These are phyloP conservation scores for Strobilomyces dryophilus DNA, from an alignment of 768 basidiomycete genomes.

Conservation along the genomic window DNA sequence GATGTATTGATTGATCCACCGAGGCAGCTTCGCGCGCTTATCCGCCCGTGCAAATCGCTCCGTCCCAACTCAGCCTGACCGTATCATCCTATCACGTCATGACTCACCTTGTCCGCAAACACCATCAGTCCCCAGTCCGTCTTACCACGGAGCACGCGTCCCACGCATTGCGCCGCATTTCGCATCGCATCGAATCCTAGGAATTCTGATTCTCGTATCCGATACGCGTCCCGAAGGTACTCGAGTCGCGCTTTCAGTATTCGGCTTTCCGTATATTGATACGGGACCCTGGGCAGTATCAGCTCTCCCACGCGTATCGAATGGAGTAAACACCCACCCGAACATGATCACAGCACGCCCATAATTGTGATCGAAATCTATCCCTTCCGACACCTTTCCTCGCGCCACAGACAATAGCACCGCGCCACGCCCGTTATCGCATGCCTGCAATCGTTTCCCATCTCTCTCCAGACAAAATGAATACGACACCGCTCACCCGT, in stretches of 20 bases:
- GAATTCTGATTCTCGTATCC: slow-evolving; percentile 98
- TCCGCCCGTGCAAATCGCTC: slow-evolving; percentile 94
- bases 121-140: slow-evolving; percentile 99
- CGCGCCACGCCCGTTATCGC: slow-evolving; percentile 97
- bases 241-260: slow-evolving; percentile 96
- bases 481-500: slow-evolving; percentile 49
- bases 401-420: slow-evolving; percentile 95
- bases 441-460: slow-evolving; percentile 55
- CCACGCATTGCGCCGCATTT: slow-evolving; percentile 98
- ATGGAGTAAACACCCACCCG: slow-evolving; percentile 53
- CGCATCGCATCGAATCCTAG: slow-evolving; percentile 99
- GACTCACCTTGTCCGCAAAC: slow-evolving; percentile 90
- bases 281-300: slow-evolving; percentile 63
- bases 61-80: slow-evolving; percentile 3
- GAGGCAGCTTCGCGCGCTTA: slow-evolving; percentile 91
- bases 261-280: slow-evolving; percentile 97
- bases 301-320: background rate
- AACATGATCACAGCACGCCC: slow-evolving; percentile 99
- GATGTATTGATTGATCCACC: slow-evolving; percentile 99
- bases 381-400: slow-evolving; percentile 99
- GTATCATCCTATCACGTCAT: background rate
- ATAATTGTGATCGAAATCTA: slow-evolving; percentile 99
- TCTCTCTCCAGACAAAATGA: background rate
- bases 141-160: slow-evolving; percentile 95
- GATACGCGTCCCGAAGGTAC: slow-evolving; percentile 96